Evolutionary conservation across 306 rosid genomes (phyloP), one percentile per base, ranked within the genome.

Genomic region (Corylus avellana): DNA sequence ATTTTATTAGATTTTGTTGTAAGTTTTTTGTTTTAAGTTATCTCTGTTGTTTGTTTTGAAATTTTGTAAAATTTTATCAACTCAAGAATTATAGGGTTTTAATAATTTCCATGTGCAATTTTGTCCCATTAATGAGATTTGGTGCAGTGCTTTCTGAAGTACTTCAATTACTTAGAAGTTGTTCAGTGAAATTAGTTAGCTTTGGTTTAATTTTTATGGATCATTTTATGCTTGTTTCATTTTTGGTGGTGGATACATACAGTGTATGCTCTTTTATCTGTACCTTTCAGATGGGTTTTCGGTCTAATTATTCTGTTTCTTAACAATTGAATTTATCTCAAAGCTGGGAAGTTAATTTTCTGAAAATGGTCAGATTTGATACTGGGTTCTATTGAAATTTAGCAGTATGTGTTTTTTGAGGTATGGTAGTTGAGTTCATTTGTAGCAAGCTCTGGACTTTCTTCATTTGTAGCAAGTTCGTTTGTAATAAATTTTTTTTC

Each of bases 71-170:
- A 35, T 50, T 61, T n/a, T 72, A 46, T 83, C 53, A 17, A 79
- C 55, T 17, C 37, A 77, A 54, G 48, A 77, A 63, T 69, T 66
- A 59, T 76, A 69, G 89, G 81, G 81, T 77, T 83, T 89, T 46
- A 66, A 70, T 73, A 76, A 42, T 57, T 32, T 66, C 72, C 46
- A 1, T 50, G 16, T 64, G 51, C 49, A 70, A 8, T 72, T 66
- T 63, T 62, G 63, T 72, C 53, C 80, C 63, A 51, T 44, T 70
- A 74, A 75, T 57, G 78, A 72, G 78, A 57, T 71, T 80, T 77
- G 44, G 42, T 56, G 12, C 29, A 69, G 51, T 80, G 66, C 44
- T 55, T 8, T 63, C 35, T 20, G 5, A 7, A 51, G 75, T 29
- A 48, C 70, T 79, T 51, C 42, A 35, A 3, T 82, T 39, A 66